Evolutionary conservation across 768 basidiomycete species (phyloP).

Genomic region (Bullera alba): DNA sequence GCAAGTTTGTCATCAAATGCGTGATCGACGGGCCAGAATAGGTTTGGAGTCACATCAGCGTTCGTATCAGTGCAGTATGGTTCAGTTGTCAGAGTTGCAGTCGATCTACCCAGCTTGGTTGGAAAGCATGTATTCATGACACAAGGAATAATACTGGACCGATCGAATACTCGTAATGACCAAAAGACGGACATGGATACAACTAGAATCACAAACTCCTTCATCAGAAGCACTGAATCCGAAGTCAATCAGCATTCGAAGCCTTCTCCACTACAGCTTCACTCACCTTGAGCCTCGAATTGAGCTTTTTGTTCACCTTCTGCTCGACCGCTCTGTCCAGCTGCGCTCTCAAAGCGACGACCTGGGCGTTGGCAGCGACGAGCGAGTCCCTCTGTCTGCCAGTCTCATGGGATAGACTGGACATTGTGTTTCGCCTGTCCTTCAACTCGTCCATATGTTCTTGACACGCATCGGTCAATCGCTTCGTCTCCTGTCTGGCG

Average conservation of each 20-base stretch:
- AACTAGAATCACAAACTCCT: no score
- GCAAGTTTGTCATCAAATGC: conserved; percentile 79
- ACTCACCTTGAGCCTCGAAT: conserved; percentile 34
- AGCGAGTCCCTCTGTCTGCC: conserved; percentile 16
- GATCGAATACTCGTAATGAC: no score
- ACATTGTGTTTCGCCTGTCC: conserved; percentile 17
- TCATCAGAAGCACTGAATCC: no score
- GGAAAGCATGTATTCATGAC: no score
- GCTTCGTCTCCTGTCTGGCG: conserved; percentile 18
- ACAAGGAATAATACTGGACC: no score
- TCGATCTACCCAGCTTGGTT: no score
- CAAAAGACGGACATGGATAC: no score
- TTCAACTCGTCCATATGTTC: conserved; percentile 26
- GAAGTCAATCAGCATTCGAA: no score
- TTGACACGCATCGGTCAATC: conserved; percentile 14
- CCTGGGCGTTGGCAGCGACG: conserved; percentile 24
- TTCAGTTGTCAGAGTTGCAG: no score
- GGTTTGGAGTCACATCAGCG: no score
- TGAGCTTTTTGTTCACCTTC: conserved; percentile 32
- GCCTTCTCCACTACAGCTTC: no score
- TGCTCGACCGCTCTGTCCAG: conserved; percentile 32
- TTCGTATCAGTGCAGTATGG: no score
- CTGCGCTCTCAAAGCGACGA: conserved; percentile 29
- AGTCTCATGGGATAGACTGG: conserved; percentile 13
- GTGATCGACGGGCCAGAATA: conserved; percentile 59